Percentiles rank a stretch among this genome's conserved stretches.
phyloP scores from a whole-genome alignment of 805 yeast species.

The Ogataea paraovalis region DNA sequence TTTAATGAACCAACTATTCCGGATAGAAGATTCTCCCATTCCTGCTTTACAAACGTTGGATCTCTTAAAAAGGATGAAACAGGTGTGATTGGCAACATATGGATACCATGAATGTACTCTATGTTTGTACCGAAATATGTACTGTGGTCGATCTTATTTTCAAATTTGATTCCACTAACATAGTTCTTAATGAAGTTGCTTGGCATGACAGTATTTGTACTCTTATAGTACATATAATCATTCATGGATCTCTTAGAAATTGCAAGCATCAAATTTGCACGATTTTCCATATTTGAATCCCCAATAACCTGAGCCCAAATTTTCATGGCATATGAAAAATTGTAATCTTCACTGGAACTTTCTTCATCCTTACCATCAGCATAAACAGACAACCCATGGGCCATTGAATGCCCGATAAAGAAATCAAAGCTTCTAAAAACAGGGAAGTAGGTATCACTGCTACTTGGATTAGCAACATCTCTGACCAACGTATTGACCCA shows the following conservation, averaged over 20 bases:
- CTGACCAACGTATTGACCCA: constrained; percentile 59
- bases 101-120: constrained; percentile 70
- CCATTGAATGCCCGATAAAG: constrained; percentile 68
- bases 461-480: constrained; percentile 60
- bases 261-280: constrained; percentile 56
- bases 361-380: constrained; percentile 66
- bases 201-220: constrained; percentile 47
- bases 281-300: constrained; percentile 45
- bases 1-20: constrained; percentile 46
- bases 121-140: constrained; percentile 56
- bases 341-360: constrained; percentile 62
- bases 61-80: constrained; percentile 58
- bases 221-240: constrained; percentile 44
- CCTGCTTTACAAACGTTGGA: constrained; percentile 55
- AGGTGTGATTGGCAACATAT: constrained; percentile 68
- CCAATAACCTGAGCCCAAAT: constrained; percentile 59
- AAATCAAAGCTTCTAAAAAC: constrained; percentile 60
- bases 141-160: constrained; percentile 62
- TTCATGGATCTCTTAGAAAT: constrained; percentile 49
- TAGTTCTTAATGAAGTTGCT: constrained; percentile 44
- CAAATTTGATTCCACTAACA: constrained; percentile 61
- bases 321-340: constrained; percentile 61
- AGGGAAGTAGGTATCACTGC: constrained; percentile 51
- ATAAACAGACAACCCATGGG: constrained; percentile 53
- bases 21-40: constrained; percentile 56